These are phyloP conservation scores for Syzygium jambos DNA, from an alignment of 345 rosid species.

Conservation along the genomic window DNA sequence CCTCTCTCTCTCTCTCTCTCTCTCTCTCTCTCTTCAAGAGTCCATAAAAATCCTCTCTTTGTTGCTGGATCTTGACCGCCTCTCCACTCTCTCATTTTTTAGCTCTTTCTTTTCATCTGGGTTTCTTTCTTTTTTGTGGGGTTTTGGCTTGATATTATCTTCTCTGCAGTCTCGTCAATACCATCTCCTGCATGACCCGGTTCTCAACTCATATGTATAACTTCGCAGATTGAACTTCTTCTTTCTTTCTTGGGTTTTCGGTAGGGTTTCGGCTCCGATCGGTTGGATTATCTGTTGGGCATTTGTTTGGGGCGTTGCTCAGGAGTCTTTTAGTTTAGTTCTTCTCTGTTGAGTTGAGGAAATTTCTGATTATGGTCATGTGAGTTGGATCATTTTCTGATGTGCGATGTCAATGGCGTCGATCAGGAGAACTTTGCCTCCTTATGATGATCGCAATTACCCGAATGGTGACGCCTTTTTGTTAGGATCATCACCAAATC, in stretches of 20 bases:
- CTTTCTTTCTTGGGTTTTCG: background rate
- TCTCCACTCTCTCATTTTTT: background rate
- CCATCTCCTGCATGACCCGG: background rate
- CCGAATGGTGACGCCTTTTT: conserved; percentile 31
- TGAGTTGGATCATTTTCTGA: background rate
- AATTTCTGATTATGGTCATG: background rate
- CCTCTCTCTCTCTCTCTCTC: background rate
- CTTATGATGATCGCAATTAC: conserved; percentile 44
- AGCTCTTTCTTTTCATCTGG: background rate
- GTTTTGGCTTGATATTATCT: background rate
- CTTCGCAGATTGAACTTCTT: background rate
- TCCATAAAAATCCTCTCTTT: background rate
- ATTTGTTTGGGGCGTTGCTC: background rate
- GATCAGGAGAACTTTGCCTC: conserved; percentile 81
- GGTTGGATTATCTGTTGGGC: background rate
- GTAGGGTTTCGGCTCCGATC: background rate
- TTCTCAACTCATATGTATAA: background rate
- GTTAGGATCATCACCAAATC: conserved; percentile 18
- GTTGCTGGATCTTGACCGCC: background rate
- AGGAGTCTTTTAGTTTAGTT: background rate
- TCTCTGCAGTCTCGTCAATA: background rate
- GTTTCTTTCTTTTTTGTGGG: background rate
- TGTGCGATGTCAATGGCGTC: conserved; percentile 44
- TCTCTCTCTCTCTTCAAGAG: background rate
- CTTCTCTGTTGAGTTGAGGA: background rate